Base-by-base conservation (phyloP, 106 monocot species). In the Allium sativum region DNA sequence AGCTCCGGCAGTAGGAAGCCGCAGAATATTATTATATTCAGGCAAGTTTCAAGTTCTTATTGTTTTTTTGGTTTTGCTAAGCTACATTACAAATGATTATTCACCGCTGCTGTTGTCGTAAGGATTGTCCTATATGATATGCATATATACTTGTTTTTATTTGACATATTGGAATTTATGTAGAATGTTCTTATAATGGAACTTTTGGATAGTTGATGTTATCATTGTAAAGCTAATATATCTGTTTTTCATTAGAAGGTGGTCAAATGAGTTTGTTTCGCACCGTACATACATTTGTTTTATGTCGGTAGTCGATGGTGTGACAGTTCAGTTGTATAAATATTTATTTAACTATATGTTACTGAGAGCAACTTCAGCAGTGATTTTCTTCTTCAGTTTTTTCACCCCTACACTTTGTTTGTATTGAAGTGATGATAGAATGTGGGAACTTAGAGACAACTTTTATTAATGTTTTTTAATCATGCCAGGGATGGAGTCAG, bases 1-100 rank as follows among this genome's bases (percentile, higher is more conserved):
- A 90, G 81, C 66, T 86, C 90, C 42, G 76, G 75, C 1, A 84
- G 84, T 55, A 75, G 70, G 65, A 90, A 86, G 69, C 94, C 94
- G 7, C 81, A 86, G 7, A 76, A 84, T n/a, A 69, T 90, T 18
- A 77, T 95, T 17, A 84, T 95, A 45, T 95, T 95, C 65, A 73
- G 93, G 93, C 86, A 80, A 21, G 44, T n/a, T 53, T 60, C 19
- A 19, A 9, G 5, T 31, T 31, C 31, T 31, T 5, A 31, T 31
- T 31, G 31, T 31, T 31, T 12, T 8, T 42, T 11, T 1, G 15
- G 47, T 45, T 41, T 8, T 20, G 3, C 31, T 31, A 31, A 31
- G 31, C 31, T 31, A 40, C 41, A 7, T 21, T 9, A 31, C 7
- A 15, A 50, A 50, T 50, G 13, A 12, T 17, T 20, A 22, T 44